These are phyloP conservation scores for Candida sakaeoensis DNA, from an alignment of 805 yeast genomes.

Conservation along the genomic window DNA sequence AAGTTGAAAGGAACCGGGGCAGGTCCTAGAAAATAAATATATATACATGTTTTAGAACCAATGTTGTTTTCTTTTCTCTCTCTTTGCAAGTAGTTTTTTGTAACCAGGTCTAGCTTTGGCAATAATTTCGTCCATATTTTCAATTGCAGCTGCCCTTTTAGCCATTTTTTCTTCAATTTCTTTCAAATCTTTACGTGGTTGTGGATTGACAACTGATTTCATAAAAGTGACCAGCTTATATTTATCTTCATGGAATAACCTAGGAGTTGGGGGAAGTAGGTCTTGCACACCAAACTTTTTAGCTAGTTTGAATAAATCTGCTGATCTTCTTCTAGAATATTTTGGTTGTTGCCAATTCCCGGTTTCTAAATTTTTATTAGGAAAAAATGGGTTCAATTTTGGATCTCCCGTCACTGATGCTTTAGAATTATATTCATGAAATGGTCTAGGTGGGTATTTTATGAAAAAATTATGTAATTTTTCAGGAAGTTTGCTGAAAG, in stretches of 20 bases:
- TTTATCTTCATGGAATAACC: conserved; percentile 76
- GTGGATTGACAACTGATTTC: conserved; percentile 74
- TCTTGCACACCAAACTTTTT: conserved; percentile 75
- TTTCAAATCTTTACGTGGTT: conserved; percentile 80
- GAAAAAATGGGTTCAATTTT: conserved; percentile 80
- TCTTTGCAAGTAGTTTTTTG: conserved; percentile 37
- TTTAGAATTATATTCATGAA: conserved; percentile 56
- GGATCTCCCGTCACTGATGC: conserved; percentile 66
- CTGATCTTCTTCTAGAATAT: conserved; percentile 76
- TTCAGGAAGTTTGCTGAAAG: conserved; percentile 62
- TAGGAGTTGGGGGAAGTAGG: conserved; percentile 65
- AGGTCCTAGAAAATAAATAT: conserved; percentile 24
- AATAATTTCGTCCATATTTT: conserved; percentile 61
- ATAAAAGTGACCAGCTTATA: conserved; percentile 64
- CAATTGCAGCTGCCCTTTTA: conserved; percentile 63
- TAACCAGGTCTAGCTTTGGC: conserved; percentile 53
- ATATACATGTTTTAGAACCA: conserved; percentile 24
- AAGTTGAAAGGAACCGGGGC: conserved; percentile 42
- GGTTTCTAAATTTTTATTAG: conserved; percentile 81
- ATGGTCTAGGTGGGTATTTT: conserved; percentile 83
- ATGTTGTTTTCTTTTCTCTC: conserved; percentile 27
- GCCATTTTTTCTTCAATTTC: conserved; percentile 54
- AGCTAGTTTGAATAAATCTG: conserved; percentile 81
- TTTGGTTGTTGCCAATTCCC: conserved; percentile 73
- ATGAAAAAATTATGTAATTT: conserved; percentile 70